Evolutionary conservation across 2,329 filamentous ascomycete genomes (phyloP).

Genomic region (Phaeosphaeria sp.): DNA sequence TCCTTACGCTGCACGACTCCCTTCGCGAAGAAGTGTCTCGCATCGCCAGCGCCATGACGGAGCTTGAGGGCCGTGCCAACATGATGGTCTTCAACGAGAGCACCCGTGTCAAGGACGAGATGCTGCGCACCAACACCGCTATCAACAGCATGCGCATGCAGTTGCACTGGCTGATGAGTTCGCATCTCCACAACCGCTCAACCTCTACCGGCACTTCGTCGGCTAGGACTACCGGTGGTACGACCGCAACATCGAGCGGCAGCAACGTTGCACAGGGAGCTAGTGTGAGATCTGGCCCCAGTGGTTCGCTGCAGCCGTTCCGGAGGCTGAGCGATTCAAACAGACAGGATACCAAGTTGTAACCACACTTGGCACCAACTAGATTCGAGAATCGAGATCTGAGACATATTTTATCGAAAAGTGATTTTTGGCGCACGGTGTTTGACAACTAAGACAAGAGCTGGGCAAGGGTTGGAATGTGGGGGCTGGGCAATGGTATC

Average conservation of each 20-base stretch:
- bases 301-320: conserved; percentile 35
- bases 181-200: conserved; percentile 56
- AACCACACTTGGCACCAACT: conserved; percentile 3
- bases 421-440: conserved; percentile 11
- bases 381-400: conserved; percentile 11
- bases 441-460: conserved; percentile 3
- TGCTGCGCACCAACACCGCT: conserved; percentile 66
- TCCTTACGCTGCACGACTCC: conserved; percentile 66
- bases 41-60: conserved; percentile 61
- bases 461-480: background rate
- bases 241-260: conserved; percentile 25
- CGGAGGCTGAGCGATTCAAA: conserved; percentile 44
- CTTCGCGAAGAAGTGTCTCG: conserved; percentile 65
- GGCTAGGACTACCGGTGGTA: conserved; percentile 30
- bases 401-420: conserved; percentile 27
- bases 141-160: conserved; percentile 66
- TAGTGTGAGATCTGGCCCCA: conserved; percentile 26
- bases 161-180: conserved; percentile 67
- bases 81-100: conserved; percentile 70
- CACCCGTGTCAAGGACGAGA: conserved; percentile 66
- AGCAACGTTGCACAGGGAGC: conserved; percentile 35
- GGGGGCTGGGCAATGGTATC: background rate
- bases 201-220: conserved; percentile 33
- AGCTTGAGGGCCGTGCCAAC: conserved; percentile 66
- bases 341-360: conserved; percentile 47